Conservation (phyloP, 208 protist genomes). For the Kentomonas sorsogonicus region DNA sequence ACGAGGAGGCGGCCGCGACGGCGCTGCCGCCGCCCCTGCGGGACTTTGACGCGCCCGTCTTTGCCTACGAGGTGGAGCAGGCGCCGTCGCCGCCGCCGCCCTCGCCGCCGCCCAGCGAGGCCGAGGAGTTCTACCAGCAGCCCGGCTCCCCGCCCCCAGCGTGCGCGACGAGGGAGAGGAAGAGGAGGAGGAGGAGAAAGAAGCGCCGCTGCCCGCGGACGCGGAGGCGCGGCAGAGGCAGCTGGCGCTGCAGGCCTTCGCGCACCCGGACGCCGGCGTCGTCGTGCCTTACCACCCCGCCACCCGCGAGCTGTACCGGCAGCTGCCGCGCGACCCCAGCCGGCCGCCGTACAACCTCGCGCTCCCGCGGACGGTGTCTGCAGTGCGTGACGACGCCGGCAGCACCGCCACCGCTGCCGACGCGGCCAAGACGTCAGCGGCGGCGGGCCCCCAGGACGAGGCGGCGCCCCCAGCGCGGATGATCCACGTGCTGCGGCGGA, state of each 20-base stretch:
- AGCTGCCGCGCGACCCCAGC: no score
- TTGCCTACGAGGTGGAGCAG: background rate
- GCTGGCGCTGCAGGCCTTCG: background rate
- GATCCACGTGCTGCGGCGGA: no score
- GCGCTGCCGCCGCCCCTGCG: no score
- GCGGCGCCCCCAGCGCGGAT: no score
- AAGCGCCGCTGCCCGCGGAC: background rate
- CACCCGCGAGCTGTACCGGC: background rate
- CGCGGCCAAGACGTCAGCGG: no score
- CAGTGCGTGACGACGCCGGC: no score
- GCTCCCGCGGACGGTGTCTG: no score
- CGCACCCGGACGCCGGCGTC: background rate
- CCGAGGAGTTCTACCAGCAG: background rate
- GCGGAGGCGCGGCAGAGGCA: background rate
- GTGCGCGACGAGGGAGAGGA: background rate
- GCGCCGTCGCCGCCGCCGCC: background rate
- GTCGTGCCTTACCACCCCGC: background rate
- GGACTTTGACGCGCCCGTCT: no score
- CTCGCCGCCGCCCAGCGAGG: background rate
- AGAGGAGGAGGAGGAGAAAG: background rate
- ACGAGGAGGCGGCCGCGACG: no score
- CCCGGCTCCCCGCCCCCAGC: background rate
- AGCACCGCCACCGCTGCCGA: no score
- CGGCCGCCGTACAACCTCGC: no score
- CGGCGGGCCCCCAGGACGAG: no score